These are phyloP conservation scores for Candida yuanshanica DNA, from an alignment of 805 yeast genomes.

Conservation along the genomic window DNA sequence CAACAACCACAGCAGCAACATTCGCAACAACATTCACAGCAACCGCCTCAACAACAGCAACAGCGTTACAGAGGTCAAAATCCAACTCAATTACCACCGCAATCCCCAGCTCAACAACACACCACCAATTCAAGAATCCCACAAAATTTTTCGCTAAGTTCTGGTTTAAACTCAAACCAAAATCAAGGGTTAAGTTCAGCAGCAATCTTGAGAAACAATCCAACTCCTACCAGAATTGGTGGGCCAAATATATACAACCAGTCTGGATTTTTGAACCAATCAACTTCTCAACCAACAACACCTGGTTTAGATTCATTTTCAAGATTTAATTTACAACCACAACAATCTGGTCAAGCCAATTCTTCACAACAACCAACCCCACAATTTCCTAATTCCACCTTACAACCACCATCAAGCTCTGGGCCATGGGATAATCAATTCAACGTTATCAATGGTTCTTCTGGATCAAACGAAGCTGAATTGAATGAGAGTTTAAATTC, in stretches of 20 bases:
- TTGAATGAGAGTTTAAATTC: conserved; percentile 21
- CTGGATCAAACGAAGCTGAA: conserved; percentile 14
- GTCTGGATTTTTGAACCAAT: conserved; percentile 14
- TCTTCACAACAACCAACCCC: not conserved
- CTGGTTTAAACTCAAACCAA: conserved; percentile 12
- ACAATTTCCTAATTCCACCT: conserved; percentile 3
- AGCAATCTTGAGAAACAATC: conserved; percentile 26
- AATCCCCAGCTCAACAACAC: conserved; percentile 16
- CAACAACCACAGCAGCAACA: conserved; percentile 5
- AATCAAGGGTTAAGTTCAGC: conserved; percentile 21
- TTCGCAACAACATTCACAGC: conserved; percentile 4
- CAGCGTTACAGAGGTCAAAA: conserved; percentile 12
- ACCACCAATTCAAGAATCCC: conserved; percentile 20
- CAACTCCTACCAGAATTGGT: conserved; percentile 24
- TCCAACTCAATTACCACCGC: conserved; percentile 9
- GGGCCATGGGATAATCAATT: not conserved
- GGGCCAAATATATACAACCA: conserved; percentile 17
- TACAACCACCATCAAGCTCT: conserved; percentile 6
- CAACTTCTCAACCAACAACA: conserved; percentile 28
- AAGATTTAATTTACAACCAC: conserved; percentile 18
- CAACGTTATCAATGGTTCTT: not conserved
- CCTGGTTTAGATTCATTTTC: conserved; percentile 25
- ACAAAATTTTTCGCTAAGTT: conserved; percentile 19
- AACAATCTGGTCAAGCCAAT: conserved; percentile 3
- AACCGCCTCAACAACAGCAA: conserved; percentile 8